phyloP scores from a whole-genome alignment of 2,329 filamentous ascomycete species.

The Hypocrella siamensis region DNA sequence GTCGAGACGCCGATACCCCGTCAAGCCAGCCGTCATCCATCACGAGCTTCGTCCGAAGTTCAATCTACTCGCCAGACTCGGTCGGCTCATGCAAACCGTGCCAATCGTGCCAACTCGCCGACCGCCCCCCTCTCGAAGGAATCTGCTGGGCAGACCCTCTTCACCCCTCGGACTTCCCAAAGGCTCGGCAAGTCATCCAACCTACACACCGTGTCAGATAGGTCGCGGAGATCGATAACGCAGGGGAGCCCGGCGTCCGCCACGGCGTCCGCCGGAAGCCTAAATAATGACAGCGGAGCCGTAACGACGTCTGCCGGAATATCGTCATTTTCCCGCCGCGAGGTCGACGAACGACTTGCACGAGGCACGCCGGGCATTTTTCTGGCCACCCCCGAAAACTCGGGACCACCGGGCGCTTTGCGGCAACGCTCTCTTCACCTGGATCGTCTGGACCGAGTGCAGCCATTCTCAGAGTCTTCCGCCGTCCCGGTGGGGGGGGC shows the following conservation, averaged over 20 bases:
- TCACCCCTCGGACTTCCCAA: slow-evolving; percentile 10
- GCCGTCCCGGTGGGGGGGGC: slow-evolving; percentile 16
- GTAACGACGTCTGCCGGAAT: slow-evolving; percentile 1
- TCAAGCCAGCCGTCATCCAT: too few relatives aligned
- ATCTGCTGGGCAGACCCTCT: slow-evolving; percentile 1
- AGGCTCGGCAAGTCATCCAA: slow-evolving; percentile 13
- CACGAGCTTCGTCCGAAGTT: too few relatives aligned
- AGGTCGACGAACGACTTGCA: slow-evolving; percentile 9
- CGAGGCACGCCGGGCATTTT: slow-evolving; percentile 14
- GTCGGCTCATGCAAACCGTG: too few relatives aligned
- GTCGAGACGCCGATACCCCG: too few relatives aligned
- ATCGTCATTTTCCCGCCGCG: slow-evolving; percentile 8
- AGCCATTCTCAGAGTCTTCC: slow-evolving; percentile 28
- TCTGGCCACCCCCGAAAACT: slow-evolving; percentile 43
- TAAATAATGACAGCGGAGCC: not conserved
- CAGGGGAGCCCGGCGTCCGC: slow-evolving; percentile 8
- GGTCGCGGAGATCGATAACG: slow-evolving; percentile 17
- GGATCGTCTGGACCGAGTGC: slow-evolving; percentile 18
- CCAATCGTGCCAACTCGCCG: slow-evolving; percentile 15
- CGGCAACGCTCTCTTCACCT: slow-evolving; percentile 23
- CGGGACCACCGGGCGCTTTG: slow-evolving; percentile 23
- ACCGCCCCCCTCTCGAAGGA: slow-evolving; percentile 3
- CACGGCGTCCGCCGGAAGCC: too few relatives aligned
- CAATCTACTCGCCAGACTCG: too few relatives aligned
- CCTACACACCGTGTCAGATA: slow-evolving; percentile 16